Conservation (phyloP, 257 asterid genomes). For the Solanum pimpinellifolium region DNA sequence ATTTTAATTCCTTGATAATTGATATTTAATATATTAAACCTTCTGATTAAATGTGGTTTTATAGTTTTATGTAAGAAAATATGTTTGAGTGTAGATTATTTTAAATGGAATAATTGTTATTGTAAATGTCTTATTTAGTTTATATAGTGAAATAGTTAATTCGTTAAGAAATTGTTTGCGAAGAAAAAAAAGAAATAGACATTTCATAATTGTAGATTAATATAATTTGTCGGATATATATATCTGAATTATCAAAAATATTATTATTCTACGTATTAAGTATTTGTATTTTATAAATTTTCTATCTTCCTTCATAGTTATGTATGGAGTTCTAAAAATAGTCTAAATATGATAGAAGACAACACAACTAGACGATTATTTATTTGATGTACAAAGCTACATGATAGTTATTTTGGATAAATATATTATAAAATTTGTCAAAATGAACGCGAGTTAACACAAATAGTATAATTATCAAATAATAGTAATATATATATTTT, state of each 20-base stretch:
- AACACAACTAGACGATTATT: neutral
- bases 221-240: neutral
- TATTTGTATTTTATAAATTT: neutral
- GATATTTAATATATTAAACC: neutral
- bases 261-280: neutral
- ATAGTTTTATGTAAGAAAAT: neutral
- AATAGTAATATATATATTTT: no score
- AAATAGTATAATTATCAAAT: neutral
- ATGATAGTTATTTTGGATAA: no score
- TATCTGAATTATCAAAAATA: neutral
- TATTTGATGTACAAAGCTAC: neutral
- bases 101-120: neutral
- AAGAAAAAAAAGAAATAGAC: neutral
- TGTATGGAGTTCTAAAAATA: neutral
- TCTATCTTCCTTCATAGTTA: neutral
- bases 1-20: no score
- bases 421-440: no score
- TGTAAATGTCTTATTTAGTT: neutral
- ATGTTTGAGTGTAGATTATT: neutral
- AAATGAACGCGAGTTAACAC: neutral
- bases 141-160: neutral
- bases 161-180: neutral
- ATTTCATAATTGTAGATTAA: neutral
- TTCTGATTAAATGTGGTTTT: neutral
- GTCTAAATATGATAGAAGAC: neutral